Percentiles rank a stretch among this genome's conserved stretches.
phyloP scores from a whole-genome alignment of 1,139 yeast species.

The Pichia sp. region DNA sequence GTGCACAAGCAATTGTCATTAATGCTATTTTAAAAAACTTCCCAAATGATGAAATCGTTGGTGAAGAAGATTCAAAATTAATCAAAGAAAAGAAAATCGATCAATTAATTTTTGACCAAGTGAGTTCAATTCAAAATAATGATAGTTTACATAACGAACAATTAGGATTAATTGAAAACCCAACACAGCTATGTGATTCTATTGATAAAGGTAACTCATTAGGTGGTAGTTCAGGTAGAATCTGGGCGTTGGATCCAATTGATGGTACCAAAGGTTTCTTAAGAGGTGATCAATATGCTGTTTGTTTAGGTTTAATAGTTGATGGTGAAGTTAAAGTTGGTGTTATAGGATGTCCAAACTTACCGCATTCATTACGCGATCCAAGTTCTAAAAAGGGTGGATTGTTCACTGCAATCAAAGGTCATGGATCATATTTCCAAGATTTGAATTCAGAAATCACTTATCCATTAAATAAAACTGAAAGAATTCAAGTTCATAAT shows the following conservation, averaged over 20 bases:
- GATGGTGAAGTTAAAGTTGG: constrained; percentile 84
- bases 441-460: constrained; percentile 34
- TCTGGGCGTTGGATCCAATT: constrained; percentile 97
- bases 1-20: constrained; percentile 90
- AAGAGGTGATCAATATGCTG: constrained; percentile 95
- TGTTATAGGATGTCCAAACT: constrained; percentile 93
- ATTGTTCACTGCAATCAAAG: constrained; percentile 68
- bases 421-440: constrained; percentile 64
- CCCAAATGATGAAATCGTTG: constrained; percentile 82
- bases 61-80: constrained; percentile 85
- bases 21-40: constrained; percentile 73
- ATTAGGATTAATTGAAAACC: constrained; percentile 39
- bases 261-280: constrained; percentile 97
- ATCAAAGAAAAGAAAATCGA: constrained; percentile 42
- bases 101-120: constrained; percentile 43
- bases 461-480: constrained; percentile 33
- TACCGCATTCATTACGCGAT: constrained; percentile 45
- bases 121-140: constrained; percentile 39
- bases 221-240: constrained; percentile 75
- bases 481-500: constrained; percentile 39
- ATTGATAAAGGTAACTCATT: constrained; percentile 74
- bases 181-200: constrained; percentile 50
- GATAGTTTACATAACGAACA: constrained; percentile 24
- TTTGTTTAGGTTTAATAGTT: constrained; percentile 82
- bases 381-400: constrained; percentile 47